Conservation (phyloP, 2,329 filamentous ascomycete species). For the Exophiala bonariae region DNA sequence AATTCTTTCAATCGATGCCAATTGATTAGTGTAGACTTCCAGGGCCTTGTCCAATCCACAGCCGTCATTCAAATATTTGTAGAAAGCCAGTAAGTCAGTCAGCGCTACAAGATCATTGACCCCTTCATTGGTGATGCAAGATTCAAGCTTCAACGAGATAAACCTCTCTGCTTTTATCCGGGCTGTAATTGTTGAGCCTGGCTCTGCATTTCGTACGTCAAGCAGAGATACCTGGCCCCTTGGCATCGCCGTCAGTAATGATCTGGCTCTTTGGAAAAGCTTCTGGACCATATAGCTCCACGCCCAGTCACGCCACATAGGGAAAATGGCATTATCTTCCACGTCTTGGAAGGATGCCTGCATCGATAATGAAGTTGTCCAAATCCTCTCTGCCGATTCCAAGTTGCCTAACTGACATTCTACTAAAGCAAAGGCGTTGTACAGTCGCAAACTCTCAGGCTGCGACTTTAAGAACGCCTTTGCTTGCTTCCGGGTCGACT, state of each 20-base stretch:
- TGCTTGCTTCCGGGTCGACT: conserved; percentile 65
- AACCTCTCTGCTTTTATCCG: conserved; percentile 43
- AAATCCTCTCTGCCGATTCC: conserved; percentile 62
- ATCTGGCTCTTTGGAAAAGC: conserved; percentile 37
- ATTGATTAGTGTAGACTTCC: conserved; percentile 32
- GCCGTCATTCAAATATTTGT: conserved; percentile 63
- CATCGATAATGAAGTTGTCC: conserved; percentile 67
- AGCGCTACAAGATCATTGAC: conserved; percentile 53
- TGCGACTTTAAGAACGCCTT: conserved; percentile 72
- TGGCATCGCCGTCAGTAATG: conserved; percentile 42
- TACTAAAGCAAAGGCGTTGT: conserved; percentile 75
- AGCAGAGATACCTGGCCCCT: conserved; percentile 36
- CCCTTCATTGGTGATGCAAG: conserved; percentile 51
- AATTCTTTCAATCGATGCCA: background rate
- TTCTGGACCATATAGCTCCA: conserved; percentile 64
- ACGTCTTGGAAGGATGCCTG: conserved; percentile 40
- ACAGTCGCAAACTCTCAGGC: conserved; percentile 65
- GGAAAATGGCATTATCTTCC: conserved; percentile 38
- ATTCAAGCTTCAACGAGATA: conserved; percentile 55
- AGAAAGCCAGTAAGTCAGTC: conserved; percentile 63
- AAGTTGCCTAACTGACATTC: conserved; percentile 62
- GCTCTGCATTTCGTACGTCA: conserved; percentile 22
- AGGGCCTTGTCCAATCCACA: conserved; percentile 39
- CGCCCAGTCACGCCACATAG: conserved; percentile 63
- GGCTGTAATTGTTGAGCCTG: conserved; percentile 11